A percentile compares a stretch with the other conserved stretches of the same genome.
These are phyloP conservation scores for Lolium multiflorum DNA, from an alignment of 176 grass and related monocot species.

Conservation along the genomic window DNA sequence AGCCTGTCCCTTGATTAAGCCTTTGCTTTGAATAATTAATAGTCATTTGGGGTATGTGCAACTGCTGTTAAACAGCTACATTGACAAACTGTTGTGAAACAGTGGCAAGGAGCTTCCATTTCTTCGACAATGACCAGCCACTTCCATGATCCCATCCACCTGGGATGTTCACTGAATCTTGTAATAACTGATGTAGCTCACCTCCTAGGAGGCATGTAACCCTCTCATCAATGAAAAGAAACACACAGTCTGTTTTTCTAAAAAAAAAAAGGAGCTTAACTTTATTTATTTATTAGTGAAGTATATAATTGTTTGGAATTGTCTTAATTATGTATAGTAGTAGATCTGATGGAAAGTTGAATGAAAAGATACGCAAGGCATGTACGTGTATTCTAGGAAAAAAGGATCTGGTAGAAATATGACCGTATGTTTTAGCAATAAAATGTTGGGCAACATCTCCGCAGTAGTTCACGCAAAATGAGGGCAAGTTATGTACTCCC, in stretches of 20 bases:
- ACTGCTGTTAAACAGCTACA: background rate
- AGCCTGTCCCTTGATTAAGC: background rate
- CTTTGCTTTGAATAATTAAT: too few species aligned
- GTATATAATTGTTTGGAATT: background rate
- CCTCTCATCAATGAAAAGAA: too few species aligned
- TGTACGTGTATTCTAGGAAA: background rate
- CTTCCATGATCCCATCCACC: constrained; percentile 4
- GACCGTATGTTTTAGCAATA: too few species aligned
- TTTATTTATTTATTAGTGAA: background rate
- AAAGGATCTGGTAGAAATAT: background rate
- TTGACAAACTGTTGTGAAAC: background rate
- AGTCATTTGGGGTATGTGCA: background rate
- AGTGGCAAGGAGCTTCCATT: background rate
- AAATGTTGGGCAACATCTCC: too few species aligned
- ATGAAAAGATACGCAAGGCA: background rate
- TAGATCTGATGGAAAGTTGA: constrained; percentile 16
- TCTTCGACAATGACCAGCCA: too few species aligned
- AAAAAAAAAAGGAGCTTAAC: constrained; percentile 9
- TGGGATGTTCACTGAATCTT: too few species aligned
- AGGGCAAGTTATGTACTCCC: too few species aligned
- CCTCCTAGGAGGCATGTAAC: too few species aligned
- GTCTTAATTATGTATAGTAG: constrained; percentile 6
- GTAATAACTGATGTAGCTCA: too few species aligned
- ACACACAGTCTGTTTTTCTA: too few species aligned
- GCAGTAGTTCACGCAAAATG: too few species aligned